Percentiles rank a stretch among this genome's conserved stretches.
Evolutionary conservation across 1,284 basidiomycete genomes (phyloP).

Genomic region (Ceratobasidium sp.): DNA sequence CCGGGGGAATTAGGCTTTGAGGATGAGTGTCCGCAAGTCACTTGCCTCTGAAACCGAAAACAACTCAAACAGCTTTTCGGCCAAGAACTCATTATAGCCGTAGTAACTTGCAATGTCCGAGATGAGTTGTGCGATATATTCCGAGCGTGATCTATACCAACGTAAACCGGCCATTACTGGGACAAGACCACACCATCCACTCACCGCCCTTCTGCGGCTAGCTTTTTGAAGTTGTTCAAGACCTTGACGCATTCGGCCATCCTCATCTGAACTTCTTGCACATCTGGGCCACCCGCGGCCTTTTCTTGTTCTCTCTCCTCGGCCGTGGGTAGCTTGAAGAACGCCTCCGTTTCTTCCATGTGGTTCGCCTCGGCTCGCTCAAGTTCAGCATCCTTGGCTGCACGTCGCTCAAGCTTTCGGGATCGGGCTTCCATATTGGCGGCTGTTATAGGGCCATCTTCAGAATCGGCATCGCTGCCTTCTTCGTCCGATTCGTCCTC

Average conservation of each 20-base stretch:
- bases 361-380: slow-evolving; percentile 65
- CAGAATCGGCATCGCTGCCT: slow-evolving; percentile 51
- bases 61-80: slow-evolving; percentile 92
- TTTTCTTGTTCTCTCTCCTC: slow-evolving; percentile 84
- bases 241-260: slow-evolving; percentile 89
- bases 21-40: slow-evolving; percentile 21
- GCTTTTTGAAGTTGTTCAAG: slow-evolving; percentile 74
- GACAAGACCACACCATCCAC: slow-evolving; percentile 47
- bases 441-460: slow-evolving; percentile 70
- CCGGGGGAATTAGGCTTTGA: slow-evolving; percentile 37
- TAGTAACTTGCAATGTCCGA: slow-evolving; percentile 93
- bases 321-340: slow-evolving; percentile 75
- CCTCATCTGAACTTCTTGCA: slow-evolving; percentile 84
- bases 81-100: slow-evolving; percentile 96
- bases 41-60: slow-evolving; percentile 90
- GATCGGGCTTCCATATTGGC: slow-evolving; percentile 80
- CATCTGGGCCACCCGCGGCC: slow-evolving; percentile 72
- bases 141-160: slow-evolving; percentile 73
- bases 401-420: slow-evolving; percentile 70
- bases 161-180: slow-evolving; percentile 42
- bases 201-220: slow-evolving; percentile 75
- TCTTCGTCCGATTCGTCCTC: slow-evolving; percentile 54
- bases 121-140: slow-evolving; percentile 89
- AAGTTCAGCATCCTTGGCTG: slow-evolving; percentile 70
- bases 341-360: slow-evolving; percentile 64